Base-by-base conservation (phyloP, 768 basidiomycete species). In the Naematelia encephala region DNA sequence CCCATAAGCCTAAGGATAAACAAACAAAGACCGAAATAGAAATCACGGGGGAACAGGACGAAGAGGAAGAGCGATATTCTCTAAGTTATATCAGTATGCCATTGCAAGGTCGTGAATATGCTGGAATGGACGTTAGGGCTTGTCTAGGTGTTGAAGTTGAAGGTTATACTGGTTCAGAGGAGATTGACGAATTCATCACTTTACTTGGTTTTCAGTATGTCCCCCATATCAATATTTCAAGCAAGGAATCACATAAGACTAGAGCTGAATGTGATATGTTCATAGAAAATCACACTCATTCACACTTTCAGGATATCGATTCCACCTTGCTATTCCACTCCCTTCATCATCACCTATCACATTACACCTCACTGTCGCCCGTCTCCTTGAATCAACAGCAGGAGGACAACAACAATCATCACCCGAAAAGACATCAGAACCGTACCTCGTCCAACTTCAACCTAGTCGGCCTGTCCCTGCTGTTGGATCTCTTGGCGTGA, bases 151-250 rank as follows among this genome's bases (percentile, higher is more conserved):
- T 70, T 8, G 64, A 67, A 21, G 51, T 70, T 22, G 56, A 47
- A 1, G 60, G 64, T 1, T 11, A 34, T 34, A 30, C 29, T n/a
- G 47, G 42, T 23, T 16, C 44, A 16, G 34, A 34, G 23, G 66
- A 68, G 5, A 59, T 68, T 8, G 53, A 67, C 52, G 62, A 46
- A 5, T 73, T 70, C 48, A 56, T 70, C 2, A 30, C 52, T 21
- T 26, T 46, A 12, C 25, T 73, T 22, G 71, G 67, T 28, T 68
- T 73, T 44, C 53, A 46, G 71, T 70, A 58, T 60, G 69, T 72
- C 8, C 30, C 23, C 22, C 19, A 22, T 16, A 13, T 30, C 27
- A 28, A 26, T 30, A 11, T 8, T 10, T 25, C 5, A 14, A n/a
- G 4, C 23, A 10, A 11, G 5, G 5, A 8, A 13, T 22, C 11